Evolutionary conservation across 2,329 filamentous ascomycete species (phyloP).

Genomic region (Sclerotinia borealis): DNA sequence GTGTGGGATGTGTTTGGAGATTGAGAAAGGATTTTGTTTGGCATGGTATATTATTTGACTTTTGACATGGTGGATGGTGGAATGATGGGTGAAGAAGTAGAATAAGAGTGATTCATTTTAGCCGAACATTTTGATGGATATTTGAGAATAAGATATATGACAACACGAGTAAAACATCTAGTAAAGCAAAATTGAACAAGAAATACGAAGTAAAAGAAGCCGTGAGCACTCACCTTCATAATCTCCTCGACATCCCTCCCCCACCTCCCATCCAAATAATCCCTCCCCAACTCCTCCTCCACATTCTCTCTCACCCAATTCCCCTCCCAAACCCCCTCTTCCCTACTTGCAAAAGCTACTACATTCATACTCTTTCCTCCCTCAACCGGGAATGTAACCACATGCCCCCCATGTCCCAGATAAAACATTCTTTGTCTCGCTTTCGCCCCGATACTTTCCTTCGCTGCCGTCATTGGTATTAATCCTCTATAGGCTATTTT

Average conservation of each 20-base stretch:
- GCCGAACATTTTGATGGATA: too few species aligned
- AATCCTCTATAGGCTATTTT: conserved; percentile 50
- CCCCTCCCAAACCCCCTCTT: conserved; percentile 32
- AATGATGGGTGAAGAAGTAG: too few species aligned
- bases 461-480: conserved; percentile 45
- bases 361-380: conserved; percentile 51
- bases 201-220: background rate
- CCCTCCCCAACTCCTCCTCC: background rate
- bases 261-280: conserved; percentile 3
- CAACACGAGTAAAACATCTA: background rate
- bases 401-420: conserved; percentile 48
- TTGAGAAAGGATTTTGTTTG: background rate
- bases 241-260: background rate
- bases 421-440: conserved; percentile 37
- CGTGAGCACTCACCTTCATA: background rate
- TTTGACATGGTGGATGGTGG: too few species aligned
- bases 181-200: background rate
- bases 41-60: too few species aligned
- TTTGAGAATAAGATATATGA: too few species aligned
- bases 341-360: conserved; percentile 28
- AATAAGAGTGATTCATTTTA: too few species aligned
- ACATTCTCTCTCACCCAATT: conserved; percentile 3
- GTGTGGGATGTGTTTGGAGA: too few species aligned
- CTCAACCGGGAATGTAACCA: conserved; percentile 35
- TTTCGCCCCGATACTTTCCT: background rate